phyloP scores from a whole-genome alignment of 306 rosid species.

The Vigna hirtella region DNA sequence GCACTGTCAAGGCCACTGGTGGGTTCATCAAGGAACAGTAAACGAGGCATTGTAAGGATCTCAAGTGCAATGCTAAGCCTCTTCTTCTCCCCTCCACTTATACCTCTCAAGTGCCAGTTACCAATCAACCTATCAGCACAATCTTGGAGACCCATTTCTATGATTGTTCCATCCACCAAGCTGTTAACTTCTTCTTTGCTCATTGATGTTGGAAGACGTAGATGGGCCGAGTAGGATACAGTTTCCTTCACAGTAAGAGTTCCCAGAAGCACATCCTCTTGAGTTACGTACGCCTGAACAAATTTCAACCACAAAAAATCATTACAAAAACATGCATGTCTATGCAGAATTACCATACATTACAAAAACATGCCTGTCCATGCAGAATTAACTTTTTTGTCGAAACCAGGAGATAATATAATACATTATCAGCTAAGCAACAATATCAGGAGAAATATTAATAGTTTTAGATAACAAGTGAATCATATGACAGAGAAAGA shows the following conservation, averaged over 20 bases:
- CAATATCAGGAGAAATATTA: too few relatives aligned
- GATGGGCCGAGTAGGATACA: slow-evolving; percentile 69
- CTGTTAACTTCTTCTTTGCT: slow-evolving; percentile 57
- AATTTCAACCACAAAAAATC: slow-evolving; percentile 3
- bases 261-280: slow-evolving; percentile 85
- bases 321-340: background rate
- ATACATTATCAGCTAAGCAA: too few relatives aligned
- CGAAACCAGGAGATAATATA: too few relatives aligned
- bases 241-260: slow-evolving; percentile 80
- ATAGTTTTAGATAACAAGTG: too few relatives aligned
- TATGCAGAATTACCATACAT: slow-evolving; percentile 12
- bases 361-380: background rate
- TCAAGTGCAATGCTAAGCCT: slow-evolving; percentile 87
- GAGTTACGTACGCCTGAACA: slow-evolving; percentile 85
- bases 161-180: slow-evolving; percentile 74
- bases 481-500: too few relatives aligned
- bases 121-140: slow-evolving; percentile 80
- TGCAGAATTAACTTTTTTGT: background rate
- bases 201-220: slow-evolving; percentile 69
- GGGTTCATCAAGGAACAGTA: slow-evolving; percentile 86
- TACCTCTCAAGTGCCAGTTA: slow-evolving; percentile 83
- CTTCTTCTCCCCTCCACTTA: slow-evolving; percentile 93
- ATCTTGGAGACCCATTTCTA: slow-evolving; percentile 90
- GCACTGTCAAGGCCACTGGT: slow-evolving; percentile 95
- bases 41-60: slow-evolving; percentile 77